Base-by-base conservation (phyloP, 2,329 filamentous ascomycete genomes). In the Paracoccidioides brasiliensis region DNA sequence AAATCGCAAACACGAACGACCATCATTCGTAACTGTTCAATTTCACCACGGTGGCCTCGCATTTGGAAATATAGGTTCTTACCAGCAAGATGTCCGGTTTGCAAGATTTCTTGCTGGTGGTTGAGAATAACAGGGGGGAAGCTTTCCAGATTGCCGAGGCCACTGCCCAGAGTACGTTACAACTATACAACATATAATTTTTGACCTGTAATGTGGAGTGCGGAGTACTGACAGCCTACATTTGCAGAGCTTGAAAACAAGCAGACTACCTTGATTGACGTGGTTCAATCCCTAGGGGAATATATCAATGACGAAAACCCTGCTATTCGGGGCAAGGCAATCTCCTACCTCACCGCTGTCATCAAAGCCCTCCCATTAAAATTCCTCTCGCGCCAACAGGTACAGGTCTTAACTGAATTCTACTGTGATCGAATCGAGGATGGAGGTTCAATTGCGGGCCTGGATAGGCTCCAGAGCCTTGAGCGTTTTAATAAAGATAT, bases 271-370 rank as follows among this genome's bases (percentile, higher is more conserved):
- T 72, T 86, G 38, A 74, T 85, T 55, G 77, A 78, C 54, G 70
- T 85, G 52, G 79, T 86, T 55, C 80, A 83, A 64, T 81, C 80
- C 46, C 72, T 85, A 37, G 80, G 80, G 22, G 81, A 84, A 66
- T 85, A 84, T 62, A 77, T 86, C 64, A 85, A 84, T 61, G 80
- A 83, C 66, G 81, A 84, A 63, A 81, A 85, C 69, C 73, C 74
- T 28, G 74, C 76, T 12, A 72, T 80, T 45, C 75, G 83, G 42
- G 76, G 77, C n/a, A 83, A 83, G 68, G 78, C 80, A 64, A 70
- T 74, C 57, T 71, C 69, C 28, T 76, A 70, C 62, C 64, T 76
- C 37, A 71, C 68, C 10, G 67, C 67, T 22, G 69, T 75, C 45
- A 72, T 77, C 57, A 70, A 67, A 54, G 72, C 74, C 35, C 68